A percentile compares a stretch with the other conserved stretches of the same genome.
phyloP scores from a whole-genome alignment of 1,139 yeast genomes.

The Candida sanyaensis region DNA sequence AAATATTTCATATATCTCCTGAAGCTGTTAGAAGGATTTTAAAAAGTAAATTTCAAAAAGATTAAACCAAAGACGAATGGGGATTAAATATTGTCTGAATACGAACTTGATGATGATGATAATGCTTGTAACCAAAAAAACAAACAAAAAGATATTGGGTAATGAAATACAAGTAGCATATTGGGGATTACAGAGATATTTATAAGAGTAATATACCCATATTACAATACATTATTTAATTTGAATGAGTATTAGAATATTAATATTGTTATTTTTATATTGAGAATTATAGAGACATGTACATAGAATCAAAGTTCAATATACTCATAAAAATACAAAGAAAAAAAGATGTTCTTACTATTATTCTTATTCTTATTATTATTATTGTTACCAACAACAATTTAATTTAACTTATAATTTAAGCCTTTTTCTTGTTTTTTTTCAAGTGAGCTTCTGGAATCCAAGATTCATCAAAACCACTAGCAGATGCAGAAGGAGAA shows the following conservation, averaged over 20 bases:
- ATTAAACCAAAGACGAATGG: not conserved
- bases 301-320: not conserved
- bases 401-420: constrained; percentile 20
- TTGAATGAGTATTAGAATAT: not conserved
- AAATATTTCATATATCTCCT: constrained; percentile 71
- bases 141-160: too few species aligned
- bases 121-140: too few species aligned
- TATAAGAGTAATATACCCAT: too few species aligned
- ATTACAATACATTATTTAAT: too few species aligned
- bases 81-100: not conserved
- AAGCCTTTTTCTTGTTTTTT: constrained; percentile 31
- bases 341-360: not conserved
- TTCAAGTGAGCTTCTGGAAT: constrained; percentile 37
- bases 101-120: too few species aligned
- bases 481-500: constrained; percentile 31
- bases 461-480: constrained; percentile 35
- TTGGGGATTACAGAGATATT: too few species aligned
- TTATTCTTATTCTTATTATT: too few species aligned
- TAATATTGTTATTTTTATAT: not conserved
- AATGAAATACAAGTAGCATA: too few species aligned
- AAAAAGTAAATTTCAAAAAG: constrained; percentile 45
- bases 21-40: constrained; percentile 82
- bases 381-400: too few species aligned
- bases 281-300: not conserved
- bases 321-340: not conserved